phyloP scores from a whole-genome alignment of 805 yeast genomes.

The Candida loeiensis region DNA sequence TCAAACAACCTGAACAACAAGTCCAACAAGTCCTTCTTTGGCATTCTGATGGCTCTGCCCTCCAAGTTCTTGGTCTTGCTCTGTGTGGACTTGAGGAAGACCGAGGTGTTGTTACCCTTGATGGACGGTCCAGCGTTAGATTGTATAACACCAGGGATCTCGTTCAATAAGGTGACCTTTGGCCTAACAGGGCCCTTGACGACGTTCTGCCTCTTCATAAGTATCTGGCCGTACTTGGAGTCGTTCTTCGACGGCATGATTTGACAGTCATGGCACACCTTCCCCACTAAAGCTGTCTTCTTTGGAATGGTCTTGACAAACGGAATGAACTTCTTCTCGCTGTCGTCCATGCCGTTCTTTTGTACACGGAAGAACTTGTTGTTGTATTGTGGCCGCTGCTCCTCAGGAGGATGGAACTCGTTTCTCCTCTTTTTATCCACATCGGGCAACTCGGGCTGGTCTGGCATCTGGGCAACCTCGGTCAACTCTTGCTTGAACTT shows the following conservation, averaged over 20 bases:
- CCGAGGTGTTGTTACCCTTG: constrained; percentile 61
- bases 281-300: constrained; percentile 83
- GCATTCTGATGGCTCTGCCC: constrained; percentile 92
- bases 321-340: constrained; percentile 54
- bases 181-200: constrained; percentile 50
- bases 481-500: constrained; percentile 51
- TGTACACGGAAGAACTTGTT: constrained; percentile 28
- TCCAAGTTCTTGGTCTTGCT: constrained; percentile 51
- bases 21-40: constrained; percentile 86
- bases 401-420: constrained; percentile 10
- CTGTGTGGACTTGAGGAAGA: constrained; percentile 50
- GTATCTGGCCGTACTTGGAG: constrained; percentile 62
- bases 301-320: constrained; percentile 84
- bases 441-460: constrained; percentile 45
- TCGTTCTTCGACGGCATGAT: constrained; percentile 76
- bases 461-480: constrained; percentile 50
- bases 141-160: constrained; percentile 83
- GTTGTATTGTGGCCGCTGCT: constrained; percentile 11
- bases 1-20: constrained; percentile 84
- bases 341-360: constrained; percentile 24
- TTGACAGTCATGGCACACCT: constrained; percentile 88
- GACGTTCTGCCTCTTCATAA: constrained; percentile 50
- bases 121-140: constrained; percentile 84
- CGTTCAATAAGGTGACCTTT: constrained; percentile 67
- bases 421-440: constrained; percentile 18